A percentile compares a stretch with the other conserved stretches of the same genome.
Conservation (phyloP, 2,329 filamentous ascomycete genomes). For the Reticulascus tulasneorum region DNA sequence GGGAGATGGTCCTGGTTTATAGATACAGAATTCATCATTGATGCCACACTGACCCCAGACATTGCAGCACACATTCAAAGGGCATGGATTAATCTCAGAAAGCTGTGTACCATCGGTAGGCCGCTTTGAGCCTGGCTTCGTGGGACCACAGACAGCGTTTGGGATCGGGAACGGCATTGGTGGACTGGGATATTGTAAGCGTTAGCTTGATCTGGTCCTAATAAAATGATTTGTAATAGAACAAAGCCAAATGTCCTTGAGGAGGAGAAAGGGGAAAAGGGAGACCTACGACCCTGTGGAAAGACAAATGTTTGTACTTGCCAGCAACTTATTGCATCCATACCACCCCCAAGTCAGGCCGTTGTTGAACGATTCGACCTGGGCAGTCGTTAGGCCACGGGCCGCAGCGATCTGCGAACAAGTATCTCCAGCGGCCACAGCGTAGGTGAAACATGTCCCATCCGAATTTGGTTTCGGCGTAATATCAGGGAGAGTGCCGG, state of each 20-base stretch:
- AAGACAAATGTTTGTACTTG: slow-evolving; percentile 16
- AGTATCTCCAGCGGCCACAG: slow-evolving; percentile 23
- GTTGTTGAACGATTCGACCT: slow-evolving; percentile 26
- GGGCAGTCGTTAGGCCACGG: slow-evolving; percentile 13
- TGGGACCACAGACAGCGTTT: slow-evolving; percentile 19
- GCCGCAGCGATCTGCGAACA: slow-evolving; percentile 26
- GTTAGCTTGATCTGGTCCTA: too few species aligned
- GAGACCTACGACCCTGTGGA: slow-evolving; percentile 14
- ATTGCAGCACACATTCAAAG: slow-evolving; percentile 25
- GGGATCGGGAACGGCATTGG: slow-evolving; percentile 16
- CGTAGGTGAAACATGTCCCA: slow-evolving; percentile 30
- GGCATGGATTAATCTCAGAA: slow-evolving; percentile 22
- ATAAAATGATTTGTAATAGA: too few species aligned
- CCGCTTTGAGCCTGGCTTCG: slow-evolving; percentile 2
- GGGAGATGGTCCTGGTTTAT: slow-evolving; percentile 5
- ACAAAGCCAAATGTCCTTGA: too few species aligned
- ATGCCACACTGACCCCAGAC: slow-evolving; percentile 42
- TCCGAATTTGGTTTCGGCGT: slow-evolving; percentile 28
- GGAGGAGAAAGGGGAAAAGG: too few species aligned
- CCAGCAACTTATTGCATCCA: slow-evolving; percentile 2
- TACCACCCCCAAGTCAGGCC: slow-evolving; percentile 33
- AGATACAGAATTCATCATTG: slow-evolving; percentile 36
- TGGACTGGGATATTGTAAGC: too few species aligned
- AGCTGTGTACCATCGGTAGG: slow-evolving; percentile 23
- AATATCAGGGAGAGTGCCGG: slow-evolving; percentile 28